Conservation (phyloP, 2,329 filamentous ascomycete species). For the Pleurostoma richardsiae region DNA sequence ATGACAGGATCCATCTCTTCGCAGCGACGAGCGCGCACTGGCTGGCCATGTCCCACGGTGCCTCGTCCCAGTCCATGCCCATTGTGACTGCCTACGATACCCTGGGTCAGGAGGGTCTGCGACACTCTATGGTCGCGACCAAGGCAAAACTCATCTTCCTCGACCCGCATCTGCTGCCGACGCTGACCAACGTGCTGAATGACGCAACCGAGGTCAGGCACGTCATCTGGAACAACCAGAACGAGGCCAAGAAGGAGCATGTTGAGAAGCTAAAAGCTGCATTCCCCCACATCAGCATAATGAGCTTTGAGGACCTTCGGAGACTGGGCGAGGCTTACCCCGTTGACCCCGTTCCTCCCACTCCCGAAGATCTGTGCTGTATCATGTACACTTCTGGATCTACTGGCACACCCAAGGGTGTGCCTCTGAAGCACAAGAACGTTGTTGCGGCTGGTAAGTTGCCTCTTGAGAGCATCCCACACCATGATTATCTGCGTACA, state of each 20-base stretch:
- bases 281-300: slow-evolving; percentile 39
- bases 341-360: slow-evolving; percentile 63
- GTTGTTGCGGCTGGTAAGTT: slow-evolving; percentile 68
- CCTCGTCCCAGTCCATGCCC: slow-evolving; percentile 70
- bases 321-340: slow-evolving; percentile 56
- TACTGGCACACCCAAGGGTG: slow-evolving; percentile 78
- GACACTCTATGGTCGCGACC: slow-evolving; percentile 70
- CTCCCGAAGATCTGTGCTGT: slow-evolving; percentile 71
- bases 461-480: neutral
- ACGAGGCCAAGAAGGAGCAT: slow-evolving; percentile 44
- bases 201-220: slow-evolving; percentile 43
- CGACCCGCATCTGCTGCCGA: slow-evolving; percentile 65
- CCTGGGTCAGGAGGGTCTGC: slow-evolving; percentile 69
- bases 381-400: slow-evolving; percentile 72
- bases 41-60: slow-evolving; percentile 45
- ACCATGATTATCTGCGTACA: slow-evolving; percentile 3
- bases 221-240: slow-evolving; percentile 52
- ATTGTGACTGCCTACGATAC: slow-evolving; percentile 84
- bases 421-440: slow-evolving; percentile 68
- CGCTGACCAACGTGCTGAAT: slow-evolving; percentile 47
- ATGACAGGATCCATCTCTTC: slow-evolving; percentile 73
- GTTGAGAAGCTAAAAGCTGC: slow-evolving; percentile 44
- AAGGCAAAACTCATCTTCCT: slow-evolving; percentile 67
- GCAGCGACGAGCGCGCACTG: slow-evolving; percentile 63
- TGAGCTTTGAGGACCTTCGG: slow-evolving; percentile 46